Base-by-base conservation (phyloP, 2,329 filamentous ascomycete genomes). In the Xylariaceae sp. region DNA sequence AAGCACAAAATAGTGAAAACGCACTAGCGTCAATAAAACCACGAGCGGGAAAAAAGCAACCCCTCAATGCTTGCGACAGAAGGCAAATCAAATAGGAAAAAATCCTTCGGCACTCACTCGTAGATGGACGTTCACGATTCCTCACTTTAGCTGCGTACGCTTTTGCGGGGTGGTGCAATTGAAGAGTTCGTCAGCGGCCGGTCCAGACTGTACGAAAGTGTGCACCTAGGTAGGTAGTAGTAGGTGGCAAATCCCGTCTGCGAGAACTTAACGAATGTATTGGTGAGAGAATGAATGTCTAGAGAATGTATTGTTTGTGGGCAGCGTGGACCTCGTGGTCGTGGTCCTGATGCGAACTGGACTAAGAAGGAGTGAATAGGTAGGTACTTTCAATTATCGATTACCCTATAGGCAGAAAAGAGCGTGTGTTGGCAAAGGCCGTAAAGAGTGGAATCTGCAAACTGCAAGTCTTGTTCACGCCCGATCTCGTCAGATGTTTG, bases 401-500 rank as follows among this genome's bases (percentile, higher is more conserved):
- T 61, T 59, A 45, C 58, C 45, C 52, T 55, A 51, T 51, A 57
- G 59, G 51, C 64, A 30, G 23, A 30, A 62, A 55, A 59, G 55
- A 60, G 60, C 56, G 56, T 64, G 23, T 51, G 48, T 56, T 53
- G 48, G 53, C 18, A 37, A 57, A 48, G 53, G 54, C 34, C 52
- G 58, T 60, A 71, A 69, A 60, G 70, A 70, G 62, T 61, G 69
- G 15, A 56, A 51, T 44, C 35, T 51, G 62, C 17, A 44, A 53
- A 30, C 51, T 56, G 57, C 49, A 53, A 52, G 54, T 56, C 52
- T 17, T 55, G 55, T 62, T 56, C 58, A 52, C 58, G 60, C 57
- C 56, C 65, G 48, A 56, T 58, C 44, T 53, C 62, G 70, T 71
- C 60, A 64, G 66, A 68, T 66, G 68, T 62, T 62, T 67, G 63